phyloP scores from a whole-genome alignment of 2,329 filamentous ascomycete genomes.

The Coniochaeta ligniaria region DNA sequence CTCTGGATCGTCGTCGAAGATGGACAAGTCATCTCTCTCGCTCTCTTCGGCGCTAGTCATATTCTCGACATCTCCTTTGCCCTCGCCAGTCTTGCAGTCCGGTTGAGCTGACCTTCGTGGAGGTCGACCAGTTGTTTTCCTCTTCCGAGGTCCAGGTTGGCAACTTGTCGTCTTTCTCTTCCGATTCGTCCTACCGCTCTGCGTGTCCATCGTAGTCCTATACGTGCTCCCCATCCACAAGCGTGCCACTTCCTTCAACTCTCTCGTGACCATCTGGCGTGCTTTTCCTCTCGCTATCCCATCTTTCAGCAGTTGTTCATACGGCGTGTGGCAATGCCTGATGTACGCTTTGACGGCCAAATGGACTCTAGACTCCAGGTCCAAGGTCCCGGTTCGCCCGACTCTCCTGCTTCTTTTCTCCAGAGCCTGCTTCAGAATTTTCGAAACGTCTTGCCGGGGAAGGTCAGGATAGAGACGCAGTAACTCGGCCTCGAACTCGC shows the following conservation, averaged over 20 bases:
- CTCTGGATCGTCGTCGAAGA: not conserved
- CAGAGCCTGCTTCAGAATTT: slow-evolving; percentile 32
- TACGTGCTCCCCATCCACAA: slow-evolving; percentile 11
- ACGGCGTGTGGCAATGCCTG: slow-evolving; percentile 38
- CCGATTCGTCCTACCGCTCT: not conserved
- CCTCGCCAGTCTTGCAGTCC: not conserved
- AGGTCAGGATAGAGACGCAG: slow-evolving; percentile 29
- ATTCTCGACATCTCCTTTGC: not conserved
- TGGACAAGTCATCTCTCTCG: not conserved
- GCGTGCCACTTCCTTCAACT: slow-evolving; percentile 11
- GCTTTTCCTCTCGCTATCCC: slow-evolving; percentile 10
- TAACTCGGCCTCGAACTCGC: slow-evolving; percentile 26
- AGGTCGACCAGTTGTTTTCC: not conserved
- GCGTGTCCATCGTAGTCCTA: not conserved
- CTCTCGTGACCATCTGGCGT: slow-evolving; percentile 9
- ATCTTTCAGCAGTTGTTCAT: slow-evolving; percentile 29
- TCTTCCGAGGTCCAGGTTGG: not conserved
- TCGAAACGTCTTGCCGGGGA: slow-evolving; percentile 23
- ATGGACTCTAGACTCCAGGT: slow-evolving; percentile 28
- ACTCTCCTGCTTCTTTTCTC: slow-evolving; percentile 39
- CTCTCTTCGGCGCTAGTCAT: not conserved
- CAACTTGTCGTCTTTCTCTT: not conserved
- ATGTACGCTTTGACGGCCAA: slow-evolving; percentile 42
- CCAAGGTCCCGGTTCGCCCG: slow-evolving; percentile 32
- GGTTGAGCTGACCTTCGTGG: not conserved